phyloP scores from a whole-genome alignment of 1,284 basidiomycete species.

The Mycena citricolor region DNA sequence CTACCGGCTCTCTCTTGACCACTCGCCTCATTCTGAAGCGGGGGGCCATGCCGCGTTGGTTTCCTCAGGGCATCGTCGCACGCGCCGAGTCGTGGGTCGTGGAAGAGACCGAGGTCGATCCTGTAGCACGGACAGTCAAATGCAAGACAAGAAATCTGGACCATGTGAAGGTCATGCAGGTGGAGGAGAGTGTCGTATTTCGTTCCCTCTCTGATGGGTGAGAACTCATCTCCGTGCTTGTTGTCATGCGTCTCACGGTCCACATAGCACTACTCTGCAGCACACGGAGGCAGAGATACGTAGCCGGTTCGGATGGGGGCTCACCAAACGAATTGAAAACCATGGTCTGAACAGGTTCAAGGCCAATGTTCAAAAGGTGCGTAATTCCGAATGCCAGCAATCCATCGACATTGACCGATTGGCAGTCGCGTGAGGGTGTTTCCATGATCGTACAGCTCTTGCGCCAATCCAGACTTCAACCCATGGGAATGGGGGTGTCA shows the following conservation, averaged over 20 bases:
- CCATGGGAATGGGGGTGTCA: slow-evolving; percentile 55
- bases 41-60: slow-evolving; percentile 90
- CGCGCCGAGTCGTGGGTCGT: slow-evolving; percentile 84
- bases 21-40: slow-evolving; percentile 91
- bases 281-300: slow-evolving; percentile 74
- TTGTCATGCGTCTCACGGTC: slow-evolving; percentile 14
- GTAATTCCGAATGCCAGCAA: slow-evolving; percentile 25
- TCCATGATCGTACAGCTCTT: slow-evolving; percentile 70
- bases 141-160: slow-evolving; percentile 80
- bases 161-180: slow-evolving; percentile 82
- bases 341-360: slow-evolving; percentile 77
- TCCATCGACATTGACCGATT: slow-evolving; percentile 21
- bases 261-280: slow-evolving; percentile 69
- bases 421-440: slow-evolving; percentile 79
- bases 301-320: slow-evolving; percentile 80
- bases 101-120: slow-evolving; percentile 89
- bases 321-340: slow-evolving; percentile 76
- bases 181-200: slow-evolving; percentile 72
- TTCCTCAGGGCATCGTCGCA: slow-evolving; percentile 74
- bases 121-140: slow-evolving; percentile 63
- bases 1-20: slow-evolving; percentile 78
- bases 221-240: slow-evolving; percentile 26
- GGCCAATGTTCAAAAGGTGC: slow-evolving; percentile 71
- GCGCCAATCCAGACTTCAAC: slow-evolving; percentile 71
- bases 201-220: slow-evolving; percentile 65